phyloP scores from a whole-genome alignment of 2,329 filamentous ascomycete species.

The Tolypocladium album region DNA sequence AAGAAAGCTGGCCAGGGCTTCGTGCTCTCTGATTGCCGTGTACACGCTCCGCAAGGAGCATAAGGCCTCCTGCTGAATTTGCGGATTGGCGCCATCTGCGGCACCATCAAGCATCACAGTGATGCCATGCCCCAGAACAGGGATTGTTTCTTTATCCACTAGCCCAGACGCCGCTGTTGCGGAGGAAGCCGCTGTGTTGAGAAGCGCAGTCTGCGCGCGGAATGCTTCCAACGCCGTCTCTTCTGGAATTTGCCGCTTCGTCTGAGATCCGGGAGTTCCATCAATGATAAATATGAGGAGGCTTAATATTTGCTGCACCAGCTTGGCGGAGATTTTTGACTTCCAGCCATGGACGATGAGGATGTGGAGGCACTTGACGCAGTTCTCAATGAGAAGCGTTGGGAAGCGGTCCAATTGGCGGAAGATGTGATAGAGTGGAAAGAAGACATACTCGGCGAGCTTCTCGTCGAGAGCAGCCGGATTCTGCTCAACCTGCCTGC shows the following conservation, averaged over 20 bases:
- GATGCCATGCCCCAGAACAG: constrained; percentile 71
- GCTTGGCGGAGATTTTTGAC: constrained; percentile 53
- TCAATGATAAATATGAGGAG: constrained; percentile 74
- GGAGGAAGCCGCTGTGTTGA: constrained; percentile 46
- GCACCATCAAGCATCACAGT: constrained; percentile 69
- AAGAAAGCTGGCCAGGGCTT: constrained; percentile 74
- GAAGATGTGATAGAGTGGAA: constrained; percentile 81
- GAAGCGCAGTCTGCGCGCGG: constrained; percentile 55
- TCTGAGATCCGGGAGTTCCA: constrained; percentile 47
- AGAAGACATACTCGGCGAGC: constrained; percentile 89
- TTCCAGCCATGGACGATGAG: constrained; percentile 76
- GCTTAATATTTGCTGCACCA: constrained; percentile 78
- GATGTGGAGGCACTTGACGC: constrained; percentile 62
- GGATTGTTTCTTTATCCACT: constrained; percentile 51
- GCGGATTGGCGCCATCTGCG: constrained; percentile 49
- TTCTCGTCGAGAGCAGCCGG: constrained; percentile 58
- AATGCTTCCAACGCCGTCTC: constrained; percentile 67
- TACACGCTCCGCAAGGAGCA: constrained; percentile 53
- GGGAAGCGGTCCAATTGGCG: constrained; percentile 64
- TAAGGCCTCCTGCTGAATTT: constrained; percentile 63
- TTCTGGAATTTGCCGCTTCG: constrained; percentile 44
- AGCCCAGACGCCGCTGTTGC: constrained; percentile 37
- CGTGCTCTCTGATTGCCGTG: constrained; percentile 54
- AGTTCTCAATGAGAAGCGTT: constrained; percentile 61
- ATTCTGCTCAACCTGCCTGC: constrained; percentile 30